phyloP scores from a whole-genome alignment of 345 rosid species.

The Boechera stricta region DNA sequence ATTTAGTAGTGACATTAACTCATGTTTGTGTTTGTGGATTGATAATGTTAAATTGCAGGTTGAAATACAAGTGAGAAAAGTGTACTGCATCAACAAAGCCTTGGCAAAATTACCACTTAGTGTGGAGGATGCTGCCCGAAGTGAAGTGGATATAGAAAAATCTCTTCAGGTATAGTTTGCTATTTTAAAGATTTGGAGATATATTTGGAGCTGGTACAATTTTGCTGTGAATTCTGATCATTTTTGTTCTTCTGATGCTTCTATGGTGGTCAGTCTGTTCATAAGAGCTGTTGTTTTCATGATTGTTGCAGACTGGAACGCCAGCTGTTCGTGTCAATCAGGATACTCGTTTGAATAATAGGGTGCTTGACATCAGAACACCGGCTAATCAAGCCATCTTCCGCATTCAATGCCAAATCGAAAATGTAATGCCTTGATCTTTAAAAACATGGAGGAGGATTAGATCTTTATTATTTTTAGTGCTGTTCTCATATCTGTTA shows the following conservation, averaged over 20 bases:
- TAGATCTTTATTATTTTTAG: neutral
- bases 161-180: constrained; percentile 57
- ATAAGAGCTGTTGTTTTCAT: constrained; percentile 23
- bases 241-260: constrained; percentile 10
- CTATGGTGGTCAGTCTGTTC: constrained; percentile 1
- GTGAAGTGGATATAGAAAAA: constrained; percentile 74
- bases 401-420: constrained; percentile 58
- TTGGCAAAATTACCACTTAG: constrained; percentile 63
- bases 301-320: constrained; percentile 57
- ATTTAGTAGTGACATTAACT: neutral
- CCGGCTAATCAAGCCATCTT: constrained; percentile 87
- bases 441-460: neutral
- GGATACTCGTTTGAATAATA: constrained; percentile 76
- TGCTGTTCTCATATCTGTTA: neutral
- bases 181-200: constrained; percentile 4
- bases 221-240: neutral
- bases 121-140: constrained; percentile 82
- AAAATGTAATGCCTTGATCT: constrained; percentile 12
- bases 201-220: neutral
- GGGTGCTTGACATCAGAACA: constrained; percentile 80
- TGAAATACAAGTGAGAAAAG: constrained; percentile 66
- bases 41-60: constrained; percentile 51
- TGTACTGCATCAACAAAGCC: constrained; percentile 69
- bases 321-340: constrained; percentile 76
- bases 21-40: neutral